These are phyloP conservation scores for Sclerotinia subarctica DNA, from an alignment of 2,329 filamentous ascomycete genomes.

Conservation along the genomic window DNA sequence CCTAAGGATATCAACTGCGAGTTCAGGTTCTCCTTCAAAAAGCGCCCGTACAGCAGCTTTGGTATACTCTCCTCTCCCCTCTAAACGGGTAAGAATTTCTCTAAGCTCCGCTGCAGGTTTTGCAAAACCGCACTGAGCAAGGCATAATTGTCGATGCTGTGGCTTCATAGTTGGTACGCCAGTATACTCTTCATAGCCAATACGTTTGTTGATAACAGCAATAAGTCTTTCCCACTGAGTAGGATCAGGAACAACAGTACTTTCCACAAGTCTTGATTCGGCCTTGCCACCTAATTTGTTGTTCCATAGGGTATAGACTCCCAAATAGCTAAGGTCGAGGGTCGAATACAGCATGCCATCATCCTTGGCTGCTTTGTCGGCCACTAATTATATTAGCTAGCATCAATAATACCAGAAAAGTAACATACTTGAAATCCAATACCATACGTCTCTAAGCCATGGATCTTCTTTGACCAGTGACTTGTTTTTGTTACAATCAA, in stretches of 20 bases:
- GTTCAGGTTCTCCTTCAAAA: conserved; percentile 66
- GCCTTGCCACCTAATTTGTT: conserved; percentile 61
- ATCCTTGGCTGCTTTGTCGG: conserved; percentile 60
- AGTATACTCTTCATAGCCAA: conserved; percentile 59
- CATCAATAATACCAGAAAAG: not conserved
- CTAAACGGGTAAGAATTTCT: conserved; percentile 45
- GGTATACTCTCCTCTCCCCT: conserved; percentile 56
- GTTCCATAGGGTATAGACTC: conserved; percentile 69
- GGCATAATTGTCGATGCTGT: conserved; percentile 69
- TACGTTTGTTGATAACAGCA: conserved; percentile 60
- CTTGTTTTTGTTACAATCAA: conserved; percentile 63
- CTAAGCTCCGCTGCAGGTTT: conserved; percentile 49
- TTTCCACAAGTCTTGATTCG: conserved; percentile 48
- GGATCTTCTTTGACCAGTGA: conserved; percentile 66
- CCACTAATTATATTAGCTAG: conserved; percentile 43
- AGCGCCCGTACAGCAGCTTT: conserved; percentile 74
- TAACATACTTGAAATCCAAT: conserved; percentile 64
- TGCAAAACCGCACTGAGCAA: conserved; percentile 73
- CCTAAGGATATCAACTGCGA: conserved; percentile 68
- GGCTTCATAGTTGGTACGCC: conserved; percentile 62
- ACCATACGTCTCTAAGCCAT: conserved; percentile 77
- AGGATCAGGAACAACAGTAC: conserved; percentile 44
- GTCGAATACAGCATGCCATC: conserved; percentile 67
- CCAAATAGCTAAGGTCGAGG: conserved; percentile 73
- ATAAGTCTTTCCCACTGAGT: conserved; percentile 60